Base-by-base conservation (phyloP, 495 filamentous ascomycete genomes). In the Tuber magnatum region DNA sequence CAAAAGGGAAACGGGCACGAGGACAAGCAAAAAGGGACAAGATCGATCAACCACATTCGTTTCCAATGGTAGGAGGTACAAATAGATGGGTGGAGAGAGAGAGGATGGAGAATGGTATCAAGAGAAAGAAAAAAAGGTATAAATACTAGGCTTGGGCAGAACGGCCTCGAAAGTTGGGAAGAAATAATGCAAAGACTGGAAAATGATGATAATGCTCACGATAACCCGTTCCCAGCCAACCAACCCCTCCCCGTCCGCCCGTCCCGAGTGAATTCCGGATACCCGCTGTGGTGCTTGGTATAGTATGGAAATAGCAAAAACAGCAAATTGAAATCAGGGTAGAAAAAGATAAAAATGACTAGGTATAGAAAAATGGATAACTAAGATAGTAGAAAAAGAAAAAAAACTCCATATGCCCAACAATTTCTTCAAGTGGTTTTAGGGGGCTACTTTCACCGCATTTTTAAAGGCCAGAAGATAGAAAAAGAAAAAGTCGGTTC, bases 351-450 rank as follows among this genome's bases (percentile, higher is more conserved):
- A 61, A 61, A 61, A 61, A 16, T 18, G 56, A 65, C 28, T 65
- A 65, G 56, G 56, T 65, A 35, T 65, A 65, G 35, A 65, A 65
- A 65, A 65, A 18, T 35, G 56, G 16, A 65, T 28, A 18, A 28
- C 8, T 28, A 56, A 46, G 44, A 56, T n/a, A 56, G 48, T 5
- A 56, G 48, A 71, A 71, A 40, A 40, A 40, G 43, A 76, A 71
- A 79, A 74, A 74, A 56, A 79, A 79, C 77, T 79, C 77, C 77
- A 46, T 78, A 48, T 79, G 51, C 77, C 77, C 77, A 79, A 68
- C 77, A 75, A 79, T 73, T 79, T 78, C 77, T 74, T 74, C 78
- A 70, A 73, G 76, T 71, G 72, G 68, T 72, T 68, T 78, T 75
- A 77, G 68, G 51, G 69, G 71, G 61, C 51, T 79, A 76, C 75